Evolutionary conservation across 2,329 filamentous ascomycete genomes (phyloP).

Genomic region (Lithohypha guttulata): DNA sequence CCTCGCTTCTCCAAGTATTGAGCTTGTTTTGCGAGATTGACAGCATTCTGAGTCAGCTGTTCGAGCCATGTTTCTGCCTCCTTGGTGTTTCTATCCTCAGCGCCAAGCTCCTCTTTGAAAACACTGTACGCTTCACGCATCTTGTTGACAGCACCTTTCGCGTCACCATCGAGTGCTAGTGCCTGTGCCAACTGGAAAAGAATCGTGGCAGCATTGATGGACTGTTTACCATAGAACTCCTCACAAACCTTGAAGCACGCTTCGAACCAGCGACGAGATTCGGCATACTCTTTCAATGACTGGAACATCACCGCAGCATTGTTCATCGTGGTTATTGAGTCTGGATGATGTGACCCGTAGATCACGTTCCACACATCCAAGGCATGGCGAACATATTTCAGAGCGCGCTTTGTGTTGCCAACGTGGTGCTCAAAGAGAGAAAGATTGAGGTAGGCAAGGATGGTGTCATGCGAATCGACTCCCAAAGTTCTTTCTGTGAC

Average conservation of each 20-base stretch:
- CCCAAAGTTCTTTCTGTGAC: constrained; percentile 90
- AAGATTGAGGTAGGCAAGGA: constrained; percentile 91
- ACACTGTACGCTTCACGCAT: constrained; percentile 98
- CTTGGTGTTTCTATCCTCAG: constrained; percentile 93
- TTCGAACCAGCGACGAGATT: constrained; percentile 95
- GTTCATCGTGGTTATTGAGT: constrained; percentile 97
- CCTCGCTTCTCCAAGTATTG: constrained; percentile 72
- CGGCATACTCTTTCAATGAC: constrained; percentile 84
- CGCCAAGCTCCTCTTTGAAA: constrained; percentile 75
- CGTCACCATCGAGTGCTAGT: constrained; percentile 87
- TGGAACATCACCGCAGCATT: constrained; percentile 98
- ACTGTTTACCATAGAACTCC: constrained; percentile 75
- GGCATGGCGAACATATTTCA: constrained; percentile 83
- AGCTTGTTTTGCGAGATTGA: constrained; percentile 84
- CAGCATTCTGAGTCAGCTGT: constrained; percentile 89
- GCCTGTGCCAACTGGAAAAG: constrained; percentile 96
- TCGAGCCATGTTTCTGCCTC: constrained; percentile 95
- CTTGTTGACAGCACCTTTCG: constrained; percentile 77
- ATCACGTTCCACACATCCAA: constrained; percentile 95
- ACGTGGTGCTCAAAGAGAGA: constrained; percentile 87
- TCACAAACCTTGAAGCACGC: constrained; percentile 82
- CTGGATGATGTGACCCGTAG: constrained; percentile 84
- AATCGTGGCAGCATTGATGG: constrained; percentile 85
- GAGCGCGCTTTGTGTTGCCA: constrained; percentile 78
- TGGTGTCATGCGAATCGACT: constrained; percentile 84